phyloP scores from a whole-genome alignment of 2,329 filamentous ascomycete genomes.

The Phyllosticta citriasiana region DNA sequence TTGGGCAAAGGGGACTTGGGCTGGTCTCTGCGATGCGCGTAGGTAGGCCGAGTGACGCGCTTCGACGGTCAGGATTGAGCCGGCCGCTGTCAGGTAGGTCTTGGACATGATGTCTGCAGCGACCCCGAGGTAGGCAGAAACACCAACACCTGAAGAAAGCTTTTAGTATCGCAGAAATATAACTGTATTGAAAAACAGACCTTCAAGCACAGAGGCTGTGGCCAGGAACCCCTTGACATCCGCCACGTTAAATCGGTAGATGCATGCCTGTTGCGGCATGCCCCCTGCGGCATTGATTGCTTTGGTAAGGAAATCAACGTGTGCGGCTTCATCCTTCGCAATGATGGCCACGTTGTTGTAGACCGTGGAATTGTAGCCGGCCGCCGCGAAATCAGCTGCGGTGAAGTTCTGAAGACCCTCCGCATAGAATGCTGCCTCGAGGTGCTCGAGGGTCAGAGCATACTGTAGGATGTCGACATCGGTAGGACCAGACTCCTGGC shows the following conservation, averaged over 20 bases:
- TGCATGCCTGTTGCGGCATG: slow-evolving; percentile 43
- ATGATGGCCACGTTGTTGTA: slow-evolving; percentile 51
- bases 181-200: neutral
- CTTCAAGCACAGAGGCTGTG: slow-evolving; percentile 44
- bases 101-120: slow-evolving; percentile 48
- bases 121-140: slow-evolving; percentile 52
- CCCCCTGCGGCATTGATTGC: slow-evolving; percentile 36
- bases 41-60: slow-evolving; percentile 55
- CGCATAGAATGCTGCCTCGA: slow-evolving; percentile 53
- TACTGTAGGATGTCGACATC: slow-evolving; percentile 31
- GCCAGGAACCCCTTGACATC: slow-evolving; percentile 42
- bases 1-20: slow-evolving; percentile 45
- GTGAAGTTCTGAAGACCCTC: slow-evolving; percentile 50
- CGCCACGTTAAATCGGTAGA: slow-evolving; percentile 45
- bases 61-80: slow-evolving; percentile 54
- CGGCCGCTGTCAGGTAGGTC: slow-evolving; percentile 50
- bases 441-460: slow-evolving; percentile 35
- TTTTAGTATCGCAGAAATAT: neutral
- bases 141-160: slow-evolving; percentile 36
- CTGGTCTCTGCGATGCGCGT: slow-evolving; percentile 33
- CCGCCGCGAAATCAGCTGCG: slow-evolving; percentile 40
- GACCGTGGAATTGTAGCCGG: slow-evolving; percentile 41
- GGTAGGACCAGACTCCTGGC: neutral
- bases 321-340: slow-evolving; percentile 46
- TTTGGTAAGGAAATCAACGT: slow-evolving; percentile 47